Percentiles rank a stretch among this genome's conserved stretches.
These are phyloP conservation scores for Malassezia dermatis DNA, from an alignment of 1,284 basidiomycete species.

Conservation along the genomic window DNA sequence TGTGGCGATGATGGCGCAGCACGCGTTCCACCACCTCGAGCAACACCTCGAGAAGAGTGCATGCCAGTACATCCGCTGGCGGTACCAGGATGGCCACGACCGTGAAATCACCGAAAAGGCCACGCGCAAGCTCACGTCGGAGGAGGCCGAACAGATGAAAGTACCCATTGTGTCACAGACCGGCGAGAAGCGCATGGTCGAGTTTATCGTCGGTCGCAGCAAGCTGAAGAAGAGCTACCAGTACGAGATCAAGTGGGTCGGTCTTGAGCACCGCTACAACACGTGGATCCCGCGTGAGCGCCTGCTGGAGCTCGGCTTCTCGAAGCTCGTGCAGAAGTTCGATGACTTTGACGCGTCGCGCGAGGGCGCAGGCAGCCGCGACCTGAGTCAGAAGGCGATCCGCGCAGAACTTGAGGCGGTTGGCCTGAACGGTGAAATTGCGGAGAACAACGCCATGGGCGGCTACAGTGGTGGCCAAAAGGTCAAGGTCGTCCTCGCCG, in stretches of 20 bases:
- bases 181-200: conserved; percentile 81
- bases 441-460: conserved; percentile 44
- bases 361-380: conserved; percentile 60
- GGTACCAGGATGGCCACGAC: conserved; percentile 97
- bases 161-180: conserved; percentile 83
- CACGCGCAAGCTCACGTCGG: conserved; percentile 77
- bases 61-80: conserved; percentile 62
- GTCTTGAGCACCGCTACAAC: conserved; percentile 84
- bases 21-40: conserved; percentile 51
- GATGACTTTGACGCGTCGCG: conserved; percentile 86
- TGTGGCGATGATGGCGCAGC: conserved; percentile 95
- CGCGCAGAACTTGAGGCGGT: conserved; percentile 55
- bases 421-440: conserved; percentile 64
- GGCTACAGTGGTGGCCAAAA: conserved; percentile 60
- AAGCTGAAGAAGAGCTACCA: conserved; percentile 88
- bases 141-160: conserved; percentile 72
- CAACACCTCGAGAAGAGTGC: conserved; percentile 47
- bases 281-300: conserved; percentile 88
- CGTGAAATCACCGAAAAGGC: conserved; percentile 82
- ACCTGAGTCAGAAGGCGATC: conserved; percentile 50
- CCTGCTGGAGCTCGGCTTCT: conserved; percentile 76
- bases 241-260: conserved; percentile 94
- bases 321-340: conserved; percentile 83
- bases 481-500: conserved; percentile 64
- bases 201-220: conserved; percentile 82